phyloP scores from a whole-genome alignment of 768 basidiomycete genomes.

The Leccinellum rugosiceps region DNA sequence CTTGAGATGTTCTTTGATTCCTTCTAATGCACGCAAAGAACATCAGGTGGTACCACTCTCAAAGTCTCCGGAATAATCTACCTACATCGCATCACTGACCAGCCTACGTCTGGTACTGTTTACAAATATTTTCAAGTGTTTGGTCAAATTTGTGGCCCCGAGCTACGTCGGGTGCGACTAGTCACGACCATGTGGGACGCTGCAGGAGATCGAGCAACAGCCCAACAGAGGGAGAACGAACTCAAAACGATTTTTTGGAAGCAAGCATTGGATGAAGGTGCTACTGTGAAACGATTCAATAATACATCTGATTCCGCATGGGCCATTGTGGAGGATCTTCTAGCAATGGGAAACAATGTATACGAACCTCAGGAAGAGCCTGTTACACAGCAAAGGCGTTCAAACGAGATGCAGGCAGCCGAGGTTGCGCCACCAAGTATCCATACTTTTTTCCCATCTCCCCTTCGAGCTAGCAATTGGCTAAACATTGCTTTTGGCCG shows the following conservation, averaged over 20 bases:
- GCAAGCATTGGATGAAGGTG: background rate
- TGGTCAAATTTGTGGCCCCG: constrained; percentile 33
- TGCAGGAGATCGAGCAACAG: constrained; percentile 12
- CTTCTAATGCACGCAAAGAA: background rate
- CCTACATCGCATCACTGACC: constrained; percentile 34
- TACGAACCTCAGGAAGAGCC: too few relatives aligned
- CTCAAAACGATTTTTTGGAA: constrained; percentile 27
- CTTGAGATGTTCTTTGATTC: background rate
- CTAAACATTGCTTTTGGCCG: background rate
- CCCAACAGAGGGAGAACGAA: constrained; percentile 19
- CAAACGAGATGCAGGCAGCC: too few relatives aligned
- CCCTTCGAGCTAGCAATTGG: too few relatives aligned
- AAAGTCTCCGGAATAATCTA: constrained; percentile 33
- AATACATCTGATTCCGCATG: background rate
- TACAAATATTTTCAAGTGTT: constrained; percentile 32
- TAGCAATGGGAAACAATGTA: background rate
- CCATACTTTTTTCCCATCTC: too few relatives aligned
- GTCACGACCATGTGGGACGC: constrained; percentile 38
- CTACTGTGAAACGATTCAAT: background rate
- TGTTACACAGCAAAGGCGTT: too few relatives aligned
- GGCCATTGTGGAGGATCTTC: background rate
- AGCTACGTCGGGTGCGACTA: constrained; percentile 29
- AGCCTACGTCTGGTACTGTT: constrained; percentile 28
- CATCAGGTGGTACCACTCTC: background rate
- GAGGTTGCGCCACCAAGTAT: too few relatives aligned